These are phyloP conservation scores for Fagus sylvatica DNA, from an alignment of 306 rosid genomes.

Conservation along the genomic window DNA sequence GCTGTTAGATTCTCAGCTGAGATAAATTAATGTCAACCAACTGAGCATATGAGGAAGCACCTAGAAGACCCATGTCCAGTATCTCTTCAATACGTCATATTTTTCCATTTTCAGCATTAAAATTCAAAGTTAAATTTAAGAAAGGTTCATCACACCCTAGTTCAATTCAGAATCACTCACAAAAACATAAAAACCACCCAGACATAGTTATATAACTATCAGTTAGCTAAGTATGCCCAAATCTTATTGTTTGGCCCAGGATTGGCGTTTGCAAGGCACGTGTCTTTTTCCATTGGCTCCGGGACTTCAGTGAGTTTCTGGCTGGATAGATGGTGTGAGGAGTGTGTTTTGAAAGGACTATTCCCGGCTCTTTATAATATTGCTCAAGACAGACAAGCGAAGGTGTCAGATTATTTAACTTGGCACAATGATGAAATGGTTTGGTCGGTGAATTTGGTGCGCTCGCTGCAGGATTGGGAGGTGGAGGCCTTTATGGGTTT, in stretches of 20 bases:
- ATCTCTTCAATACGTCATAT: neutral
- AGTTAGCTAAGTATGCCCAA: neutral
- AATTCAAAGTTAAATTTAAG: neutral
- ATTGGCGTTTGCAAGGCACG: too few relatives aligned
- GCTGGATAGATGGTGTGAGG: too few relatives aligned
- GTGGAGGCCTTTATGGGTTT: too few relatives aligned
- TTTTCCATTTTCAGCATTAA: neutral
- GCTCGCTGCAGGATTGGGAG: too few relatives aligned
- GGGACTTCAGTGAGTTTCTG: too few relatives aligned
- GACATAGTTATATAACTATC: neutral
- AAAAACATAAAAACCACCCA: neutral
- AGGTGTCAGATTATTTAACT: too few relatives aligned
- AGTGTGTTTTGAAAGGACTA: too few relatives aligned
- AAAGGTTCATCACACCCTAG: neutral
- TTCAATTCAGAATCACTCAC: neutral
- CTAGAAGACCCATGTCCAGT: neutral
- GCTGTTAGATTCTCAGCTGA: neutral
- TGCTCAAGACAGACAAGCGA: too few relatives aligned
- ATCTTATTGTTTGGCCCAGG: neutral
- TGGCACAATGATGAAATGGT: too few relatives aligned
- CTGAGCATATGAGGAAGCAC: neutral
- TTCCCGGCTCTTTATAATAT: too few relatives aligned
- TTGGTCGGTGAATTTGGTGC: too few relatives aligned
- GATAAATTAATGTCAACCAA: neutral
- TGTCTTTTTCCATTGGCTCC: too few relatives aligned